Conservation (phyloP, 371 early-diverging fungal species). For the Mortierella sp. region DNA sequence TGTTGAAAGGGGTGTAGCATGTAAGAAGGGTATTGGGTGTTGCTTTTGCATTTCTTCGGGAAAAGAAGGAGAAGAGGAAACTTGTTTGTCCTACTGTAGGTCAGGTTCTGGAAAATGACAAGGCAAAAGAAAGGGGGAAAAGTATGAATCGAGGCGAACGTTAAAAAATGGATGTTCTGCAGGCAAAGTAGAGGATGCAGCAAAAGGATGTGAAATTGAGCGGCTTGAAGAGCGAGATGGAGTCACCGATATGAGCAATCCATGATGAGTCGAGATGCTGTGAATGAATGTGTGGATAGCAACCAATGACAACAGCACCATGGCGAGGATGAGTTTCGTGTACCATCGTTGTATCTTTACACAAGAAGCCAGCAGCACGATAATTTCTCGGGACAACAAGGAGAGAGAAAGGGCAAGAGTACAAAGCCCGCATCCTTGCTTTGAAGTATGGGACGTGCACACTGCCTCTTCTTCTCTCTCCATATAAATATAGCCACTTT, state of each 20-base stretch:
- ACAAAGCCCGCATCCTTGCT: not conserved
- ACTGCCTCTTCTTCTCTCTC: not conserved
- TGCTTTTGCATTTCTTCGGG: not conserved
- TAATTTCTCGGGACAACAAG: conserved; percentile 23
- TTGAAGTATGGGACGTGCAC: conserved; percentile 11
- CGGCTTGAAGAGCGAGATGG: not conserved
- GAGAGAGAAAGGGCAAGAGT: not conserved
- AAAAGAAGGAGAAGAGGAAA: not conserved
- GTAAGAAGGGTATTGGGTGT: not conserved
- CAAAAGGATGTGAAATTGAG: not conserved
- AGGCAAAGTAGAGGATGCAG: not conserved
- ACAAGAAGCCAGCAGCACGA: conserved; percentile 3
- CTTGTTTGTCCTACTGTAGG: not conserved
- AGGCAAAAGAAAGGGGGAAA: too few species aligned
- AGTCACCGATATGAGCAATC: conserved; percentile 8
- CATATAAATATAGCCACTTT: conserved; percentile 3
- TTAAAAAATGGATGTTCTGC: not conserved
- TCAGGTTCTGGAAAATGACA: not conserved
- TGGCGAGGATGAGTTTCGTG: not conserved
- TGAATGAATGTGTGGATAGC: not conserved
- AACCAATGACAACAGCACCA: not conserved
- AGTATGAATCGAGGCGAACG: not conserved
- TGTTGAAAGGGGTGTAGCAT: not conserved
- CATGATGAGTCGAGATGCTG: not conserved
- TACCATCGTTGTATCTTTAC: not conserved